Evolutionary conservation across 2,329 filamentous ascomycete genomes (phyloP), one percentile per base, ranked within the genome.

Genomic region (Ustilaginoidea virens): DNA sequence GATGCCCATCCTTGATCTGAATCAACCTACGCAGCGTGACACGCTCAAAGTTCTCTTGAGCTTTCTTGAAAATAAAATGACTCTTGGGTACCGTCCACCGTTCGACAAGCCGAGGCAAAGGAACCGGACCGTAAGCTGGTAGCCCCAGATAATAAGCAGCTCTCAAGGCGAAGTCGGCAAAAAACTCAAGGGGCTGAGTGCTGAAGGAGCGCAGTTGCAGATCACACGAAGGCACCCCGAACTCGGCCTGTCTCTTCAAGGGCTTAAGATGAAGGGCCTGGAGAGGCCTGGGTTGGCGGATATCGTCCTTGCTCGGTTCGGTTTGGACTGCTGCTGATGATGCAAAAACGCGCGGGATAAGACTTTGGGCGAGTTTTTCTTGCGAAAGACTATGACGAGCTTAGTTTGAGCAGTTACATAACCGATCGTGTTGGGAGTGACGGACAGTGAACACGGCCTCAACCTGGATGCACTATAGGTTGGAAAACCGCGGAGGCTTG

Each of bases 31-130:
- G 71, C 44, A 86, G 56, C 1, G 90, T 98, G 35, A 90, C 76
- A 31, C 90, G 69, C 60, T 96, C 87, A 47, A 92, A 98, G 55
- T 98, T 98, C 59, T 98, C 90, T 56, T 98, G 86, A 21, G 74
- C 78, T 60, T 98, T 98, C 60, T 96, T 98, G 63, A 83, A 81
- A 40, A 94, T 82, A 61, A 98, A 98, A 52, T 81, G 80, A 46
- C 73, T 73, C 45, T 74, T 71, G 7, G 85, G 83, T 2, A 96
- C 85, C 1, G 90, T 96, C 90, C 90, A 98, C 44, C 86, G 73
- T 61, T 98, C 82, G 11, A 71, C 80, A 39, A 87, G 83, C 33
- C 78, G 74, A 2, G 90, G 90, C 12, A 98, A 62, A 8, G 87
- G 83, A 5, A 90, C 64, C 5, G 90, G 86, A 0, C 90, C 90